Base-by-base conservation (phyloP, 176 grass and related monocot species). In the Ensete ventricosum region DNA sequence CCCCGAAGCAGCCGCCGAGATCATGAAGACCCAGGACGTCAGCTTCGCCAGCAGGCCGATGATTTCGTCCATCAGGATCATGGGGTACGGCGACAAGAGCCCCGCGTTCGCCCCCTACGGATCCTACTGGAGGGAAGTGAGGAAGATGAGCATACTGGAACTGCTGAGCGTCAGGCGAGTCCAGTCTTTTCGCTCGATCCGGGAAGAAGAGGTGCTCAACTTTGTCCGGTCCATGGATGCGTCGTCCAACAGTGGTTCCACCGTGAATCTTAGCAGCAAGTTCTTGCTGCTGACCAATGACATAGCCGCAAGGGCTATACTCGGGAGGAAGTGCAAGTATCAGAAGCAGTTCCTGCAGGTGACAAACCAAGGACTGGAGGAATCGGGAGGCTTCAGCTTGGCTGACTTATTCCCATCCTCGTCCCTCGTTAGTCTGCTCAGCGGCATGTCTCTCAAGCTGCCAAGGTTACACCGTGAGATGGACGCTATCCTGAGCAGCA, bases 1-100 rank as follows among this genome's bases (percentile, higher is more conserved):
- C 14, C 53, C 78, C 5, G 81, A 84, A 14, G 83, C 82, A 9
- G 88, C 88, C 8, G 80, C 57, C 52, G 91, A 96, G 80, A 75
- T 96, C 75, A 84, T 89, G 81, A 84, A 54, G 76, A 85, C 81
- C 59, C 83, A 88, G 10, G 88, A 91, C 81, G 34, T 79, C 17
- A 71, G 50, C 21, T 91, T 96, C 58, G 53, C 92, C 3, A 83
- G 73, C 11, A 62, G 92, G 24, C 82, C 81, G 12, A 2, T 90
- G 0, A 60, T 73, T 5, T 60, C 76, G 2, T 73, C 85, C 11
- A 26, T 55, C 52, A 64, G 20, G 23, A 74, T 96, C 29, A 62
- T 74, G 16, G 76, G 64, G 20, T 67, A 70, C 27, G 76, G 64
- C 25, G 27, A 60, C 71, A 78, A 83, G 52, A 88, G 83, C 67